Evolutionary conservation across 164 flowering plant genomes (phyloP).

Genomic region (Sextonia rubra): DNA sequence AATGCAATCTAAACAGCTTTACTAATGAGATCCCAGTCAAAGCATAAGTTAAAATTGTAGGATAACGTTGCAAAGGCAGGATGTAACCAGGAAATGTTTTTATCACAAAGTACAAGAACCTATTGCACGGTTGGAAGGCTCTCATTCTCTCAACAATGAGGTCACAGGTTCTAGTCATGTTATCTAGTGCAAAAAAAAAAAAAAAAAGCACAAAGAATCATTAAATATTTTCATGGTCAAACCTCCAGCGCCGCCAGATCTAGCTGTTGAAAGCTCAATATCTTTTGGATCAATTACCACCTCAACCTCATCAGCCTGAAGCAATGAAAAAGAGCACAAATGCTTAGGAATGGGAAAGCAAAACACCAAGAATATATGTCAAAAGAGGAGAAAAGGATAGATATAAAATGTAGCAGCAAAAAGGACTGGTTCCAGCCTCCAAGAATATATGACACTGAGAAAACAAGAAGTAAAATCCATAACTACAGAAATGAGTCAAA

Average conservation of each 20-base stretch:
- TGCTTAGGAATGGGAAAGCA: neutral
- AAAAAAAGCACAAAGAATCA: neutral
- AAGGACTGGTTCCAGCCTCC: neutral
- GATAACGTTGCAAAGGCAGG: constrained; percentile 2
- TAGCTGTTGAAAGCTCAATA: constrained; percentile 90
- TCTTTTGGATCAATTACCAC: constrained; percentile 95
- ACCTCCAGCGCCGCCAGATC: constrained; percentile 99
- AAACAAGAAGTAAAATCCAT: neutral
- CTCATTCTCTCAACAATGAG: neutral
- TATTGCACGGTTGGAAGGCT: neutral
- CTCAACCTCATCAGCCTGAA: constrained; percentile 94
- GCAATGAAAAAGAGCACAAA: neutral
- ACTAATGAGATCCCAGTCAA: neutral
- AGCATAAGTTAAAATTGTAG: neutral
- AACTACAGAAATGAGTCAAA: neutral
- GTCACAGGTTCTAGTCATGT: too few relatives aligned
- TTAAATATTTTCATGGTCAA: constrained; percentile 9
- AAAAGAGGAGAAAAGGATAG: too few relatives aligned
- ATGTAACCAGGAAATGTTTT: neutral
- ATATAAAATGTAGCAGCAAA: neutral
- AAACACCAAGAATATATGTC: too few relatives aligned
- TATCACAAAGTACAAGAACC: neutral
- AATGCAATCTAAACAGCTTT: neutral
- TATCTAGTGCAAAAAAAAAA: neutral
- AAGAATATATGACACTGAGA: too few relatives aligned